Evolutionary conservation across 306 rosid genomes (phyloP).

Genomic region (Quercus rubra): DNA sequence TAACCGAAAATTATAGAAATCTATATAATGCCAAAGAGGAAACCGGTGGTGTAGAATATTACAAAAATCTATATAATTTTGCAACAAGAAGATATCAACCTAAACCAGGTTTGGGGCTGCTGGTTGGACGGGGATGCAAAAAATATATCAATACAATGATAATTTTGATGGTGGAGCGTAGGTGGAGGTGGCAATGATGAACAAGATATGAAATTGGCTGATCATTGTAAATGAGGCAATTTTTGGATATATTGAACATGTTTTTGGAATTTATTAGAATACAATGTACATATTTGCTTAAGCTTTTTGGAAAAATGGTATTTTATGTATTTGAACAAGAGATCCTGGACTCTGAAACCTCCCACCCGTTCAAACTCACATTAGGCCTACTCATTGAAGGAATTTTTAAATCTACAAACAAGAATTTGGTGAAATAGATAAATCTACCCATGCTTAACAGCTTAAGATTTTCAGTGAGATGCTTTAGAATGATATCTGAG

Average conservation of each 20-base stretch:
- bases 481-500: no score
- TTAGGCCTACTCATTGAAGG: no score
- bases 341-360: background rate
- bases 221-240: background rate
- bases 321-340: background rate
- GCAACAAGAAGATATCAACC: background rate
- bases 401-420: no score
- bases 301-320: background rate
- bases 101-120: background rate
- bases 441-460: no score
- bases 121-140: background rate
- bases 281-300: background rate
- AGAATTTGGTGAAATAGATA: no score
- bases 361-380: background rate
- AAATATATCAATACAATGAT: no score
- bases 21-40: background rate
- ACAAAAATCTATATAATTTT: background rate
- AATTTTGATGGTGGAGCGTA: no score
- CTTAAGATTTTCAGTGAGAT: no score
- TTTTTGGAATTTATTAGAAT: background rate
- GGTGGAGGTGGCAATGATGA: background rate
- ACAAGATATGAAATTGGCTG: background rate
- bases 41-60: background rate
- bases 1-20: background rate
- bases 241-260: background rate